These are phyloP conservation scores for Eutypa lata DNA, from an alignment of 2,329 filamentous ascomycete species.

Conservation along the genomic window DNA sequence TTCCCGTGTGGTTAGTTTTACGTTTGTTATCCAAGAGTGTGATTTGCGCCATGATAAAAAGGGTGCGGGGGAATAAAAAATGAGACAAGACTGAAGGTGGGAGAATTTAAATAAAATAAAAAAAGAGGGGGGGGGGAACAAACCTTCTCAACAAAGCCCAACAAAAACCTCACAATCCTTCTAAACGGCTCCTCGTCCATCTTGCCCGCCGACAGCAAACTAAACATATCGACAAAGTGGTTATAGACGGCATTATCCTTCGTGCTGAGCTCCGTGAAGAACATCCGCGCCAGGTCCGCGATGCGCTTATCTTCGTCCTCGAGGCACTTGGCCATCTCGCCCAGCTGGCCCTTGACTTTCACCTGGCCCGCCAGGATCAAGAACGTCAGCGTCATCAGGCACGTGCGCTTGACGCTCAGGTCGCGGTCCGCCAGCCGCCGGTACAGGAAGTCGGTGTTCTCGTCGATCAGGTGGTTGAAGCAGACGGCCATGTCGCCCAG, in stretches of 20 bases:
- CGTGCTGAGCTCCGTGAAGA: conserved; percentile 94
- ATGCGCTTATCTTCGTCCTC: conserved; percentile 96
- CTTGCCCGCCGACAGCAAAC: conserved; percentile 78
- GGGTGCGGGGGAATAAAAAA: background rate
- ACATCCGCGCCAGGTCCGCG: conserved; percentile 92
- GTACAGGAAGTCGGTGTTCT: conserved; percentile 98
- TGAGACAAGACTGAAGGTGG: too few relatives aligned
- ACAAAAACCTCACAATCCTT: conserved; percentile 85
- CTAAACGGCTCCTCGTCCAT: conserved; percentile 84
- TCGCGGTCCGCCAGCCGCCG: conserved; percentile 86
- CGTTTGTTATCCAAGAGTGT: too few relatives aligned
- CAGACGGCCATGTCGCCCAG: conserved; percentile 98
- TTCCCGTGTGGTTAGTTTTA: conserved; percentile 1
- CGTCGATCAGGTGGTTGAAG: conserved; percentile 98
- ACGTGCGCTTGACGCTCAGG: conserved; percentile 90
- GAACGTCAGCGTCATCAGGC: conserved; percentile 97
- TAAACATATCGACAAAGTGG: conserved; percentile 99
- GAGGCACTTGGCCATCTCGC: conserved; percentile 98
- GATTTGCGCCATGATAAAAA: too few relatives aligned
- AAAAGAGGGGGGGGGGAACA: background rate
- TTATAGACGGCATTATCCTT: conserved; percentile 99
- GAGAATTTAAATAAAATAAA: too few relatives aligned
- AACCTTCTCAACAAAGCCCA: conserved; percentile 94
- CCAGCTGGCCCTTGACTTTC: conserved; percentile 97
- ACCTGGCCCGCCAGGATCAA: conserved; percentile 95